Base-by-base conservation (phyloP, 2,329 filamentous ascomycete species). In the Lachnellula willkommii region DNA sequence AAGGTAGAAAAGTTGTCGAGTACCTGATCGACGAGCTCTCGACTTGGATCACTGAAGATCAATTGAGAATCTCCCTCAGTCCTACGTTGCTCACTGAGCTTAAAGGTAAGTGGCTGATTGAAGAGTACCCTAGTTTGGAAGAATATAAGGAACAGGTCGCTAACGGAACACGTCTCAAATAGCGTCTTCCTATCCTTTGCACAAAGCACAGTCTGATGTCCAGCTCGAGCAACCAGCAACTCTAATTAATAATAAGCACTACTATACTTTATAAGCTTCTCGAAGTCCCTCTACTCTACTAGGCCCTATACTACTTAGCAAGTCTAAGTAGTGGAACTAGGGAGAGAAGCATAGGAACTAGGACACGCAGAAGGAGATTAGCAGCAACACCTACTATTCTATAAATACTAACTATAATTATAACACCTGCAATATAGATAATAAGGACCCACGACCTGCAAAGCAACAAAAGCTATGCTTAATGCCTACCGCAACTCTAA, bases 1-100 rank as follows among this genome's bases (percentile, higher is more conserved):
- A 58, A 62, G 54, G 59, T 56, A 60, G 37, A 40, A 64, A 60
- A 52, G 20, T 52, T 61, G 63, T 63, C 52, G 56, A 64, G 57
- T 63, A 62, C 55, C 43, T 60, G 35, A 57, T 63, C 53, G 48
- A 60, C 56, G 24, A 55, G n/a, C n/a, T 40, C 52, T 28, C 15
- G 35, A 40, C 24, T 46, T 63, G 39, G 55, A 54, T 61, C 50
- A 60, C 55, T 60, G 35, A 62, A 59, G 57, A 60, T 62, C 54
- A 64, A 57, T 36, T 64, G 56, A 56, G 43, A 59, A 62, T 63
- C 56, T 64, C 57, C 54, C 58, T 64, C 28, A 61, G 59, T 28
- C 50, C 56, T 58, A 62, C 40, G 12, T 57, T 61, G 22, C 2
- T 63, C 17, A 12, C 50, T 55, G n/a, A 57, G 54, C 58, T 63